Evolutionary conservation across 2,329 filamentous ascomycete species (phyloP), one percentile per base, ranked within the genome.

Genomic region (Fusarium azukiicola): DNA sequence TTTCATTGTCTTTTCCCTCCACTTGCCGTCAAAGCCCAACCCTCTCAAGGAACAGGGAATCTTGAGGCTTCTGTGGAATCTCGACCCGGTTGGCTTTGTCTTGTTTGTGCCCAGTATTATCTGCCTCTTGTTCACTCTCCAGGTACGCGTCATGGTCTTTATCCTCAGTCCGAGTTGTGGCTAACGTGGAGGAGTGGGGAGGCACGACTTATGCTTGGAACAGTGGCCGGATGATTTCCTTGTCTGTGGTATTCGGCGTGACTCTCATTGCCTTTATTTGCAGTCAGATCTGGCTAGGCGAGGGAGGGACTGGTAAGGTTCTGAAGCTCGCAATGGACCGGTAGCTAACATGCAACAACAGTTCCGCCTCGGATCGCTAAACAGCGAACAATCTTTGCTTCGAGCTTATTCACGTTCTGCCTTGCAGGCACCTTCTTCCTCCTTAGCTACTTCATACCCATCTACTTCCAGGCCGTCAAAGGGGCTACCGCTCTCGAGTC

Each of bases 381-480:
- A 4, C 23, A 64, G 27, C 54, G 52, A 5, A 74, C 52, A 19
- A 64, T 74, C 44, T 72, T 67, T 16, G 32, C 44, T 13, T 67
- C 50, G 14, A 52, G 49, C 23, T 44, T 74, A 23, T 72, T 67
- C 32, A 63, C 69, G 2, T 68, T 74, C 38, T 74, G 58, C 36
- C 49, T 71, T 2, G 67, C 49, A 0, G 67, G 67, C 6, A 54
- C 63, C 19, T 68, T 68, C 19, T 72, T 72, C 14, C 50, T 69
- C 11, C 46, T 67, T 23, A 52, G 87, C 11, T 89, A 88, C 82
- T 91, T 87, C 80, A 83, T 91, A 14, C 90, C 90, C 17, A 87
- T 91, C 69, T 92, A 89, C 87, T 91, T 90, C 82, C 90, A 91
- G 74, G 87, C 88, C n/a, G 87, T 90, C 71, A 82, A 87, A 74